These are phyloP conservation scores for Didymella lethalis DNA, from an alignment of 2,329 filamentous ascomycete species.

Conservation along the genomic window DNA sequence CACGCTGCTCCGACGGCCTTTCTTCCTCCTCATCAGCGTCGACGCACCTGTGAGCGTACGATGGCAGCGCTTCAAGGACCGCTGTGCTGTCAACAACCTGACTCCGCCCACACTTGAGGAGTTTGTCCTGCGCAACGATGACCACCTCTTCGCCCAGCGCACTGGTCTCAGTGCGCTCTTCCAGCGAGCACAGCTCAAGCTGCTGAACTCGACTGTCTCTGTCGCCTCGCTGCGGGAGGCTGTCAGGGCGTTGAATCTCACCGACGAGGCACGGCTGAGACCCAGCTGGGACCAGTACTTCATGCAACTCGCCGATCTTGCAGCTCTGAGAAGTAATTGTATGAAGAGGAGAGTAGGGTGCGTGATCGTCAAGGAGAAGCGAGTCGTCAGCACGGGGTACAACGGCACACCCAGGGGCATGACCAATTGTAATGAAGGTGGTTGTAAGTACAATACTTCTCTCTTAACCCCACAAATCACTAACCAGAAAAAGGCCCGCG, in stretches of 20 bases:
- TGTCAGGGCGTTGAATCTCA: constrained; percentile 76
- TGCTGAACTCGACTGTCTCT: constrained; percentile 83
- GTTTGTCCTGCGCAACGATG: constrained; percentile 72
- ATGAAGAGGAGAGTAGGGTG: constrained; percentile 98
- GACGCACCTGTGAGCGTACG: constrained; percentile 87
- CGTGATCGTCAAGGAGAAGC: constrained; percentile 83
- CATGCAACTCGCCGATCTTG: constrained; percentile 93
- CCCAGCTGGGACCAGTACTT: constrained; percentile 98
- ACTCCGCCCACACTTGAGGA: constrained; percentile 63
- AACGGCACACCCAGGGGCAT: constrained; percentile 94
- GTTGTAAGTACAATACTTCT: constrained; percentile 63
- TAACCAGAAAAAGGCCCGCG: constrained; percentile 59
- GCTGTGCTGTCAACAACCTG: constrained; percentile 59
- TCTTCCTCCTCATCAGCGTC: constrained; percentile 91
- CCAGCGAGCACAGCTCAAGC: constrained; percentile 79
- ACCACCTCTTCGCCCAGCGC: constrained; percentile 73
- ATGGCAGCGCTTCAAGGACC: constrained; percentile 77
- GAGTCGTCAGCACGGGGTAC: constrained; percentile 95
- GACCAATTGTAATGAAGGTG: constrained; percentile 90
- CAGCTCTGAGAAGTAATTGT: constrained; percentile 90
- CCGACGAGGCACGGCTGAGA: constrained; percentile 79
- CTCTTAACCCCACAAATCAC: background rate
- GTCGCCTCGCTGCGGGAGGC: constrained; percentile 75
- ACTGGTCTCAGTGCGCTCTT: constrained; percentile 78
- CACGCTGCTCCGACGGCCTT: constrained; percentile 78